A percentile compares a stretch with the other conserved stretches of the same genome.
Conservation (phyloP, 192 early-diverging fungal genomes). For the Coemansia sp. region DNA sequence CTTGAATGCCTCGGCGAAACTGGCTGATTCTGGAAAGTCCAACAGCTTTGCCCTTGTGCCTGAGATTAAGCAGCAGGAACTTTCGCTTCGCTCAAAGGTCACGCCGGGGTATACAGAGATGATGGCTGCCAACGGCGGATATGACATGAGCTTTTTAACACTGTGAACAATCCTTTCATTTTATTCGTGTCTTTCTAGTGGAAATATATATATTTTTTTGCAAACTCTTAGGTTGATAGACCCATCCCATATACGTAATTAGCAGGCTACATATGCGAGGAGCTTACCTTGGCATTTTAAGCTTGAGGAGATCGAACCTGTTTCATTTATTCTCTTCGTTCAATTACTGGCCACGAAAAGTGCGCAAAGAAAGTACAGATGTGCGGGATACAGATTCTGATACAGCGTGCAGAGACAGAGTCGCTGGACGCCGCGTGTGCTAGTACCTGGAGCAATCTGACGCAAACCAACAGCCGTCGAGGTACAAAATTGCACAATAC, state of each 20-base stretch:
- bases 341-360: background rate
- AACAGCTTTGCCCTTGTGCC: slow-evolving; percentile 34
- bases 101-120: slow-evolving; percentile 40
- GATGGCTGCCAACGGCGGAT: slow-evolving; percentile 49
- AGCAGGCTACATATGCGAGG: background rate
- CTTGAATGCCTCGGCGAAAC: background rate
- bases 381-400: slow-evolving; percentile 44
- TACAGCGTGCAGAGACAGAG: slow-evolving; percentile 1
- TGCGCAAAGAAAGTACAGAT: background rate
- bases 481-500: slow-evolving; percentile 11
- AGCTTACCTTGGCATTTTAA: background rate
- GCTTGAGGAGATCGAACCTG: background rate
- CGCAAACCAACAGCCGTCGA: slow-evolving; percentile 32
- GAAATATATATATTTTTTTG: background rate
- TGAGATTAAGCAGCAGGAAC: slow-evolving; percentile 25
- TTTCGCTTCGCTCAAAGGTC: slow-evolving; percentile 36
- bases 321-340: background rate
- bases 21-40: background rate
- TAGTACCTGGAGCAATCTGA: slow-evolving; percentile 22
- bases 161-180: slow-evolving; percentile 6
- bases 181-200: slow-evolving; percentile 8
- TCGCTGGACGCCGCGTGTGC: background rate
- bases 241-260: background rate
- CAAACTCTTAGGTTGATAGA: too few species aligned
- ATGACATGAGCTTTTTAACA: slow-evolving; percentile 48